Evolutionary conservation across 139 green algal genomes (phyloP), one percentile per base, ranked within the genome.

Genomic region (Diplosphaera chodatii): DNA sequence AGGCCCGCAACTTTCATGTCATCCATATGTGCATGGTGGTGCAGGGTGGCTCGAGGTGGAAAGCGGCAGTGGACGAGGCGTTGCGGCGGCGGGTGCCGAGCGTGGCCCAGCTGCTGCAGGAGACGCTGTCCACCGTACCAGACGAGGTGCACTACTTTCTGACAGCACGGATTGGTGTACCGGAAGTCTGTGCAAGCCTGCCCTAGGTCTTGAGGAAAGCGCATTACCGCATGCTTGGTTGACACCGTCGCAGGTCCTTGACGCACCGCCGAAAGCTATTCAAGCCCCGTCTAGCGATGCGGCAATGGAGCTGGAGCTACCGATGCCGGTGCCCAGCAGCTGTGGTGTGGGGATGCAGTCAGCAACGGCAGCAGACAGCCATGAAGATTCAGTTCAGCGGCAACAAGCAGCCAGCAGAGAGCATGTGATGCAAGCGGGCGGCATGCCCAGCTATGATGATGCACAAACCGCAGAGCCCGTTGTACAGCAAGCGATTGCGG

Each of bases 161-260:
- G 6, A 10, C n/a, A 31, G 20, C 1, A 34, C 8, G n/a, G n/a
- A n/a, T n/a, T n/a, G n/a, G n/a, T n/a, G n/a, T n/a, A n/a, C n/a
- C n/a, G n/a, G n/a, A n/a, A n/a, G n/a, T n/a, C n/a, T n/a, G n/a
- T n/a, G n/a, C n/a, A n/a, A n/a, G n/a, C n/a, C n/a, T n/a, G n/a
- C n/a, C n/a, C n/a, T n/a, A n/a, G n/a, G n/a, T n/a, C n/a, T n/a
- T n/a, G n/a, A n/a, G n/a, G n/a, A n/a, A n/a, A n/a, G n/a, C n/a
- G n/a, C n/a, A n/a, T n/a, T n/a, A n/a, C 3, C 8, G 1, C 32
- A 25, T 70, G 32, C 32, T 25, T 27, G 2, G n/a, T n/a, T n/a
- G n/a, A n/a, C n/a, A n/a, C n/a, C n/a, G n/a, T 32, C 28, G 79
- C 63, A 84, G 30, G 69, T 79, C 0, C 67, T 91, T 70, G 86